A percentile compares a stretch with the other conserved stretches of the same genome.
Conservation (phyloP, 2,329 filamentous ascomycete genomes). For the Coniochaeta ligniaria region DNA sequence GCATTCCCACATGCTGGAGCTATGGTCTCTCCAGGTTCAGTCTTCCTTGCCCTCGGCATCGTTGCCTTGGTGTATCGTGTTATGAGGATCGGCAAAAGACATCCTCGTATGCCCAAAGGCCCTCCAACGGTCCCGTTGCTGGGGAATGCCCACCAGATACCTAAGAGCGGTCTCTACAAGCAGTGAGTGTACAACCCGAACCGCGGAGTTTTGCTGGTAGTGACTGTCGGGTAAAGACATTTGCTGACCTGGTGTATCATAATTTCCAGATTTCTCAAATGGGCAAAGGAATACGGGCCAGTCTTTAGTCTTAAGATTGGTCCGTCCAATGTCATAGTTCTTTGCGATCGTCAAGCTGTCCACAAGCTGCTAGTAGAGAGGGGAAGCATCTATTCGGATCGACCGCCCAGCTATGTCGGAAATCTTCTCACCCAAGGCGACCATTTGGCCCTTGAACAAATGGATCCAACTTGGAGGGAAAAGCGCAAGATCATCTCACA, state of each 20-base stretch:
- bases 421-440: conserved; percentile 33
- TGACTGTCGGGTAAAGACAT: no score
- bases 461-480: conserved; percentile 31
- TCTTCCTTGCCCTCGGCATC: background rate
- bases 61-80: no score
- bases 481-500: conserved; percentile 34
- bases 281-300: conserved; percentile 26
- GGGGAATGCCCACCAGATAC: conserved; percentile 29
- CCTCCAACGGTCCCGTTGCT: conserved; percentile 28
- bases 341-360: conserved; percentile 27
- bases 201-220: no score
- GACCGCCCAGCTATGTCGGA: conserved; percentile 28
- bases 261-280: conserved; percentile 24
- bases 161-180: conserved; percentile 7
- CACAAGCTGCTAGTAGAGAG: conserved; percentile 34
- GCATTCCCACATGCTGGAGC: no score
- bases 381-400: conserved; percentile 27
- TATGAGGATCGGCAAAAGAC: conserved; percentile 3
- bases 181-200: no score
- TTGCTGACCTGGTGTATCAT: no score
- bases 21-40: no score
- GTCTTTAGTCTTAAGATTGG: conserved; percentile 30
- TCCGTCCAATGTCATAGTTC: conserved; percentile 25
- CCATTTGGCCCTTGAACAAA: conserved; percentile 31
- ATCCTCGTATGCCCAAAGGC: conserved; percentile 13